Conservation (phyloP, 176 grass and related monocot species). For the Aegilops sharonensis region DNA sequence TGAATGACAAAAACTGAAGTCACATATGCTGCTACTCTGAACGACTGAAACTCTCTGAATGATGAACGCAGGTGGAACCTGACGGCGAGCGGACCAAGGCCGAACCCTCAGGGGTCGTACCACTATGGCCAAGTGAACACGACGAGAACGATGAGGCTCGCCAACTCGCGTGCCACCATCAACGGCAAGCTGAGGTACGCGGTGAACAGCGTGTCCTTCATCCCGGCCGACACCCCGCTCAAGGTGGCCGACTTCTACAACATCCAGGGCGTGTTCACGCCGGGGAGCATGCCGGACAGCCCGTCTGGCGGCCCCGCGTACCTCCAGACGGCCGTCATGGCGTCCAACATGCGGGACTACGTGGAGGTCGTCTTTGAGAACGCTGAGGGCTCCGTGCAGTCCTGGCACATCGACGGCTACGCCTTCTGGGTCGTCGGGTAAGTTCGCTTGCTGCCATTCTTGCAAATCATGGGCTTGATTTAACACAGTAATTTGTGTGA, state of each 20-base stretch:
- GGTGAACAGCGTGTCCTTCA: constrained; percentile 79
- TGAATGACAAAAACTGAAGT: not conserved
- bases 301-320: constrained; percentile 58
- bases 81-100: constrained; percentile 93
- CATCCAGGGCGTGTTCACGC: constrained; percentile 66
- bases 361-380: constrained; percentile 88
- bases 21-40: not conserved
- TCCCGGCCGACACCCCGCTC: constrained; percentile 79
- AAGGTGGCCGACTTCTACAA: constrained; percentile 95
- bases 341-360: constrained; percentile 81
- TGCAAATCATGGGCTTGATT: not conserved
- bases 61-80: constrained; percentile 67
- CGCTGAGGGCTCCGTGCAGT: constrained; percentile 64
- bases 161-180: constrained; percentile 58
- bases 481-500: not conserved
- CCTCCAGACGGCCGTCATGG: constrained; percentile 85
- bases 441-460: not conserved
- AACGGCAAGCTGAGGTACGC: constrained; percentile 91
- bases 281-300: constrained; percentile 75
- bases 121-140: constrained; percentile 93
- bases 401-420: constrained; percentile 92
- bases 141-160: constrained; percentile 79
- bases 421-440: constrained; percentile 87
- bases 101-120: constrained; percentile 95
- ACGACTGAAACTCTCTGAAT: not conserved